These are phyloP conservation scores for Choricystis sp. DNA, from an alignment of 139 green algal genomes.

Conservation along the genomic window DNA sequence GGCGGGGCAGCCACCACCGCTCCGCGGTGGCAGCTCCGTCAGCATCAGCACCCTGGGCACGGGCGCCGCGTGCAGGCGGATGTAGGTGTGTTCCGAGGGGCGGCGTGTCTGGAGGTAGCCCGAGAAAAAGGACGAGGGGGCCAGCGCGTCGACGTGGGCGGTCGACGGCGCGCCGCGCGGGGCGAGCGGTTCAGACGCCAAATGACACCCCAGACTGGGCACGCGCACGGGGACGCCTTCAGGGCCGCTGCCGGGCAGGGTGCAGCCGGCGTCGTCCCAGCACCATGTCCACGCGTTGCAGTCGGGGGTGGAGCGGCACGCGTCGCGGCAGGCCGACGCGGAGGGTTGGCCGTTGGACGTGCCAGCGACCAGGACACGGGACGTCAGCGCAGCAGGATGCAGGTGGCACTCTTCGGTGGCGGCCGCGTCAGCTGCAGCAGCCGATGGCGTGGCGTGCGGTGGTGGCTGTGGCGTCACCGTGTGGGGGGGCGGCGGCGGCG, in stretches of 20 bases:
- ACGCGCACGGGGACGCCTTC: background rate
- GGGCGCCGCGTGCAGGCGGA: slow-evolving; percentile 4
- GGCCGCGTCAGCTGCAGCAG: no score
- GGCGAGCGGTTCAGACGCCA: background rate
- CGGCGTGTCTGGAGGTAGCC: background rate
- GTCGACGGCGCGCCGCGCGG: background rate
- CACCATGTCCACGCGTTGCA: background rate
- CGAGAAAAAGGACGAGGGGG: background rate
- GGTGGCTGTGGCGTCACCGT: no score
- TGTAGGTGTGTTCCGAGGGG: background rate
- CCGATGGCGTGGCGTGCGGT: no score
- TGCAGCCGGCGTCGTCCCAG: background rate
- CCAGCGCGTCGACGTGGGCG: no score
- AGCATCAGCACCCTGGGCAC: background rate
- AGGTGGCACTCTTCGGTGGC: no score
- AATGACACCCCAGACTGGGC: background rate
- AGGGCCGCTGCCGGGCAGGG: no score
- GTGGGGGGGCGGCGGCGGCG: no score
- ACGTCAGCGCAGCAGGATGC: no score
- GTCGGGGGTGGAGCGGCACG: background rate
- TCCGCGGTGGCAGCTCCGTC: background rate
- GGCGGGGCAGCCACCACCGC: background rate
- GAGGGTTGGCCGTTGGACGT: background rate
- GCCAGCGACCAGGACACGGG: background rate
- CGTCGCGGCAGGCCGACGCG: background rate